Conservation (phyloP, 768 basidiomycete species). For the Trichaptum fuscoviolaceum region DNA sequence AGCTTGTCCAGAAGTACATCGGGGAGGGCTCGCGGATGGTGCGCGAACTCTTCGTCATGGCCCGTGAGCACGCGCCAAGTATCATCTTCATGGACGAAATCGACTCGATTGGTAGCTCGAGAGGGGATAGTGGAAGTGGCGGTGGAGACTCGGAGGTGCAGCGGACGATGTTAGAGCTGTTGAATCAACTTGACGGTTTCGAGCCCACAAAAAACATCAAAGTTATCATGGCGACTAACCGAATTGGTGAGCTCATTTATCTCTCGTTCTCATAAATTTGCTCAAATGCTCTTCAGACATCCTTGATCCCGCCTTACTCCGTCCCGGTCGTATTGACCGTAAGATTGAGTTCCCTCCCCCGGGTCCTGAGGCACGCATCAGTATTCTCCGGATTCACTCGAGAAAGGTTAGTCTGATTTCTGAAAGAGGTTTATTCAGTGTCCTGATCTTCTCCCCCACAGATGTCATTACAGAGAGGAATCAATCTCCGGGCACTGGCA, state of each 20-base stretch:
- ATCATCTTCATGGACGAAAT: conserved; percentile 99
- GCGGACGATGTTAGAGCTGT: conserved; percentile 59
- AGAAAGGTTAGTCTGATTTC: conserved; percentile 57
- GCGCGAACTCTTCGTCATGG: conserved; percentile 97
- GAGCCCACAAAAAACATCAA: conserved; percentile 78
- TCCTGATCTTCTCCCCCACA: conserved; percentile 25
- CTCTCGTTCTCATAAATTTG: neutral
- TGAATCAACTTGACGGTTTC: conserved; percentile 66
- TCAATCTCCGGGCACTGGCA: conserved; percentile 91
- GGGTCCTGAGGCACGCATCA: conserved; percentile 92
- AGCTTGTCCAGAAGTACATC: conserved; percentile 97
- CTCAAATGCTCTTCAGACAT: conserved; percentile 54
- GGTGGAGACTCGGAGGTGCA: conserved; percentile 64
- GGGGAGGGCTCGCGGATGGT: conserved; percentile 97
- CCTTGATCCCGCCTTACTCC: conserved; percentile 85
- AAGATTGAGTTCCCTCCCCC: conserved; percentile 99
- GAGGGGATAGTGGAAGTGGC: conserved; percentile 71
- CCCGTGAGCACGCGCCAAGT: conserved; percentile 92
- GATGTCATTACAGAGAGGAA: conserved; percentile 98
- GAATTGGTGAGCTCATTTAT: conserved; percentile 57
- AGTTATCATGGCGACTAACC: conserved; percentile 96
- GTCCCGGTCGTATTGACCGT: conserved; percentile 92
- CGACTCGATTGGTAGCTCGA: conserved; percentile 91
- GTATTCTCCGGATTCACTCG: conserved; percentile 96
- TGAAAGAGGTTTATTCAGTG: neutral